These are phyloP conservation scores for Clarireedia paspali DNA, from an alignment of 2,329 filamentous ascomycete species.

Conservation along the genomic window DNA sequence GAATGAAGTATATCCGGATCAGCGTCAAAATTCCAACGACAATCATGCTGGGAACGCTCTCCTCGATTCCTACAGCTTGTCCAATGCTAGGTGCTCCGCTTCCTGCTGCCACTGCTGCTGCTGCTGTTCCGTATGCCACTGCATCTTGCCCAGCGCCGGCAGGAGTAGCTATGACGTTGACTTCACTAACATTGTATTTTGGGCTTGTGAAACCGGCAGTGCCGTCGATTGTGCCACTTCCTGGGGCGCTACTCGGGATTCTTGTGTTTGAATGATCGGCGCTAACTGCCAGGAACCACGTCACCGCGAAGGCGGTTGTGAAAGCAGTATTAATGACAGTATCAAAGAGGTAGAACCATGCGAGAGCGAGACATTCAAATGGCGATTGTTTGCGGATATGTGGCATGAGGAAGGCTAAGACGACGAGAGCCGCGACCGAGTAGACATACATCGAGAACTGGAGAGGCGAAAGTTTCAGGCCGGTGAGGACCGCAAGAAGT, in stretches of 20 bases:
- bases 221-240: slow-evolving; percentile 41
- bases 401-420: slow-evolving; percentile 64
- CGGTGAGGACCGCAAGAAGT: slow-evolving; percentile 79
- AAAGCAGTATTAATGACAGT: slow-evolving; percentile 74
- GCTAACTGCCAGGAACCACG: slow-evolving; percentile 73
- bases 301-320: slow-evolving; percentile 72
- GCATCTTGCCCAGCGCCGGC: slow-evolving; percentile 45
- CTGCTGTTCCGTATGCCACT: slow-evolving; percentile 36
- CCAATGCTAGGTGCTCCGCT: slow-evolving; percentile 43
- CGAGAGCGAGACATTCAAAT: slow-evolving; percentile 71
- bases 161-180: slow-evolving; percentile 44
- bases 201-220: slow-evolving; percentile 59
- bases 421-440: slow-evolving; percentile 62
- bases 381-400: slow-evolving; percentile 74
- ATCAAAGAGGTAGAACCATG: slow-evolving; percentile 80
- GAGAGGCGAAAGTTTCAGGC: slow-evolving; percentile 71
- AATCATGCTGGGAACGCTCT: slow-evolving; percentile 67
- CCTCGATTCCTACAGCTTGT: slow-evolving; percentile 57
- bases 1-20: slow-evolving; percentile 72
- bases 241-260: slow-evolving; percentile 31
- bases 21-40: slow-evolving; percentile 68
- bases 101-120: slow-evolving; percentile 31
- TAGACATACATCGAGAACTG: slow-evolving; percentile 92
- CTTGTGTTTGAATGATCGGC: slow-evolving; percentile 33
- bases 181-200: slow-evolving; percentile 50